phyloP scores from a whole-genome alignment of 257 asterid genomes.

The Echites panduratus region DNA sequence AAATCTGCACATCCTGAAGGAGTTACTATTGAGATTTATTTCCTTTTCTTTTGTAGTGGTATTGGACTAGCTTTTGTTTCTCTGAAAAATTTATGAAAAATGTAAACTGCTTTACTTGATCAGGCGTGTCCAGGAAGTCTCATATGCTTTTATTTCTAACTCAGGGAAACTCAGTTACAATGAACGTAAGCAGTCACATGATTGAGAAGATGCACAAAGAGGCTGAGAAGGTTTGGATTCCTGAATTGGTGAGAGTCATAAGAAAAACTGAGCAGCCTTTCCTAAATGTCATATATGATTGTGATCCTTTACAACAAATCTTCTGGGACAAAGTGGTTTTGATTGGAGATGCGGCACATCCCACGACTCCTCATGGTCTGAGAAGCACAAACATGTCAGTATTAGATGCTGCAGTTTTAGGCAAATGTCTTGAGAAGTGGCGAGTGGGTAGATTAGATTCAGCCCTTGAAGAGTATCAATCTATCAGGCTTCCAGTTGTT shows the following conservation, averaged over 20 bases:
- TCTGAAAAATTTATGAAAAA: neutral
- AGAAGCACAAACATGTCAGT: constrained; percentile 97
- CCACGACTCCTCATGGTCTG: constrained; percentile 81
- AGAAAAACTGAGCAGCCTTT: constrained; percentile 60
- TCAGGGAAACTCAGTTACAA: constrained; percentile 67
- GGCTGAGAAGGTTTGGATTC: constrained; percentile 64
- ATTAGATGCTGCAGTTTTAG: constrained; percentile 70
- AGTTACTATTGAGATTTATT: neutral
- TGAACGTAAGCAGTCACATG: constrained; percentile 51
- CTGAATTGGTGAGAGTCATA: constrained; percentile 52
- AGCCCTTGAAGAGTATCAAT: constrained; percentile 63
- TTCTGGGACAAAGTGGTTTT: constrained; percentile 65
- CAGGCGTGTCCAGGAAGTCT: neutral
- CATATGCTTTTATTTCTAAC: constrained; percentile 7
- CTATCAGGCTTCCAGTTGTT: constrained; percentile 49
- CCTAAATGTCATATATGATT: constrained; percentile 65
- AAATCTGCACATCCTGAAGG: neutral
- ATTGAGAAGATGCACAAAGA: constrained; percentile 46
- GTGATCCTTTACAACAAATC: constrained; percentile 54
- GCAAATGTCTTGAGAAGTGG: constrained; percentile 70
- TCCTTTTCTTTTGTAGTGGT: neutral
- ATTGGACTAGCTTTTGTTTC: neutral
- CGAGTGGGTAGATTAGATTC: constrained; percentile 35
- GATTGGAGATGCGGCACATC: constrained; percentile 93
- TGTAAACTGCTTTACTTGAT: neutral